Evolutionary conservation across 1,284 basidiomycete genomes (phyloP).

Genomic region (Apiotrichum siamense): DNA sequence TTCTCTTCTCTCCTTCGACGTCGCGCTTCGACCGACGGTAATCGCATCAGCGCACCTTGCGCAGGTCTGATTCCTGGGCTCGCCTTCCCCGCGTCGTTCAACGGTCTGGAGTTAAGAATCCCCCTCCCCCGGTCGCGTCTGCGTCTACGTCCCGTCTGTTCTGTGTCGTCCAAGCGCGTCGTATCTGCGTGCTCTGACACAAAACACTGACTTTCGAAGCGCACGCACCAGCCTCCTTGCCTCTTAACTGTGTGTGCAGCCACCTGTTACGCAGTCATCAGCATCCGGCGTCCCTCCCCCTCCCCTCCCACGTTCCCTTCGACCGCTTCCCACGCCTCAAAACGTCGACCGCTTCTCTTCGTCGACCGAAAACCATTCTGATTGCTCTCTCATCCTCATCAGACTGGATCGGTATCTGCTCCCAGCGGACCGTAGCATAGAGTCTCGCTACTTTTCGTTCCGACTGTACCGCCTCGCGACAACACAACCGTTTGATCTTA

Average conservation of each 20-base stretch:
- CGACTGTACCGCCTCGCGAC: constrained; percentile 2
- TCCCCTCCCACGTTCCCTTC: neutral
- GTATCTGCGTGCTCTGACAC: no score
- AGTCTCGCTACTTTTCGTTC: constrained; percentile 1
- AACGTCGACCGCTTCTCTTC: neutral
- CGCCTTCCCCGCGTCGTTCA: neutral
- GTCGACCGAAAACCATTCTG: constrained; percentile 3
- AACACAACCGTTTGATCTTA: neutral
- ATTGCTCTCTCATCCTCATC: neutral
- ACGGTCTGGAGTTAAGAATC: neutral
- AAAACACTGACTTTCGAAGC: no score
- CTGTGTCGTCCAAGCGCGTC: no score
- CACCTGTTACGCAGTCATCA: neutral
- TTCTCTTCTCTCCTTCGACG: neutral
- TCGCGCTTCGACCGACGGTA: neutral
- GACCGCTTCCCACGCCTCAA: neutral
- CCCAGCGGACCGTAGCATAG: constrained; percentile 1
- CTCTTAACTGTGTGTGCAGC: no score
- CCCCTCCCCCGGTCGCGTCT: neutral
- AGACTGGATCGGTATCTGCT: neutral
- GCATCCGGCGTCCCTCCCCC: neutral
- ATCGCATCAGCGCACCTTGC: neutral
- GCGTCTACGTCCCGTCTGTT: neutral
- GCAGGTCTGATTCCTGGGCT: neutral
- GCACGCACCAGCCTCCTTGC: no score